A percentile compares a stretch with the other conserved stretches of the same genome.
Conservation (phyloP, 768 basidiomycete genomes). For the Leccinum imitatum region DNA sequence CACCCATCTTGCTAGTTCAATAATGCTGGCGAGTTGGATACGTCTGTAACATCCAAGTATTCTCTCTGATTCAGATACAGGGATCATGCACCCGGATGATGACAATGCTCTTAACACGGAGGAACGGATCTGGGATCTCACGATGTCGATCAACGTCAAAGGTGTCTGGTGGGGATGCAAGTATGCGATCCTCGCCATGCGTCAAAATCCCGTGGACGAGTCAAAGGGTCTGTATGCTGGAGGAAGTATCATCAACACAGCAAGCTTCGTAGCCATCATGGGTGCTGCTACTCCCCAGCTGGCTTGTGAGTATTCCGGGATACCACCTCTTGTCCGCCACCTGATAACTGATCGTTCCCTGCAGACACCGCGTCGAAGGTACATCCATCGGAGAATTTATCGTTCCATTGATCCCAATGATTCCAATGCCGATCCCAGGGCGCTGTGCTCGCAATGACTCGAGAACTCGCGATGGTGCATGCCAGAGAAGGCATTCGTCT, state of each 20-base stretch:
- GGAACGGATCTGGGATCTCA: conserved; percentile 94
- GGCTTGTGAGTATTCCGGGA: conserved; percentile 62
- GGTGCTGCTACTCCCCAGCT: conserved; percentile 98
- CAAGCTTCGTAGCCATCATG: conserved; percentile 93
- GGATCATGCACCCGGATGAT: conserved; percentile 98
- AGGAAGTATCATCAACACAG: conserved; percentile 96
- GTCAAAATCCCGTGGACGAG: conserved; percentile 81
- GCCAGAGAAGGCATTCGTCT: conserved; percentile 95
- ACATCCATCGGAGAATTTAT: conserved; percentile 1
- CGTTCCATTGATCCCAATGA: conserved; percentile 11
- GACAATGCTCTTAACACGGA: conserved; percentile 96
- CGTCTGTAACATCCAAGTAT: neutral
- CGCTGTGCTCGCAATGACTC: conserved; percentile 97
- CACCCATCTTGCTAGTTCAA: conserved; percentile 65
- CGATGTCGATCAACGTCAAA: conserved; percentile 93
- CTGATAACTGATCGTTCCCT: conserved; percentile 8
- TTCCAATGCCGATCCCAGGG: conserved; percentile 49
- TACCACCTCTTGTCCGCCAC: neutral
- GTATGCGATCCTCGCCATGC: conserved; percentile 96
- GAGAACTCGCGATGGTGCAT: conserved; percentile 97
- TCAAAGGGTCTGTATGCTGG: conserved; percentile 76
- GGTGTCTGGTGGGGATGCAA: conserved; percentile 99
- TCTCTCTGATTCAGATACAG: conserved; percentile 35
- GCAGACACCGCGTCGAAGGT: conserved; percentile 95
- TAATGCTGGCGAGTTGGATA: conserved; percentile 65